Evolutionary conservation across 345 rosid genomes (phyloP), one percentile per base, ranked within the genome.

Genomic region (Bruguiera sexangula): DNA sequence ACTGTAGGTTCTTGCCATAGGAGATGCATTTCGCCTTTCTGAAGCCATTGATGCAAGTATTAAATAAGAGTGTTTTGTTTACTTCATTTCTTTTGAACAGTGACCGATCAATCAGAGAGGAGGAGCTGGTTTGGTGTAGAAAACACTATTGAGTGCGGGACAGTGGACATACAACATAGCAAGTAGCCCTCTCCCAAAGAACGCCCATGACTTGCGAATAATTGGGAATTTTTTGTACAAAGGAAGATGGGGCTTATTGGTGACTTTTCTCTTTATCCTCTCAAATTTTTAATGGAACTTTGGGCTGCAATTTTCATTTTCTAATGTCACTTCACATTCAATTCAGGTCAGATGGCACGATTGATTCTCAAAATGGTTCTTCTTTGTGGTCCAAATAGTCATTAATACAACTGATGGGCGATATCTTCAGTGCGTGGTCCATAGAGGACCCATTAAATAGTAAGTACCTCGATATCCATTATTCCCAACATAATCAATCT

Each of bases 21-120:
- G 69, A 85, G 96, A 67, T 87, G 96, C 85, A 86, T 87, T 27
- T 90, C 98, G 18, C 91, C 82, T 69, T 87, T 82, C 75, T 90
- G 65, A 84, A 36, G 26, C 21, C 26, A 27, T 26, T 73, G 7
- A 8, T 37, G 8, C 11, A 37, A 37, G 43, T 37, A 37, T 37
- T 8, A 37, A 8, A 37, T 8, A 8, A 37, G 0, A 3, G 6
- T 31, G 20, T 54, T 10, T 9, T 5, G 39, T 31, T 22, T 22
- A 24, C 67, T 66, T 34, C 16, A 64, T 71, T 70, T 70, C 20
- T 64, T 43, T 20, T 43, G 36, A 57, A 46, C 72, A 31, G 46
- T 29, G 16, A 36, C 60, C 50, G n/a, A 69, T 59, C 67, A 52
- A 62, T 63, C 58, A 66, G 21, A 65, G 37, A 69, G 10, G 53